These are phyloP conservation scores for Ustilago tritici DNA, from an alignment of 1,284 basidiomycete species.

Conservation along the genomic window DNA sequence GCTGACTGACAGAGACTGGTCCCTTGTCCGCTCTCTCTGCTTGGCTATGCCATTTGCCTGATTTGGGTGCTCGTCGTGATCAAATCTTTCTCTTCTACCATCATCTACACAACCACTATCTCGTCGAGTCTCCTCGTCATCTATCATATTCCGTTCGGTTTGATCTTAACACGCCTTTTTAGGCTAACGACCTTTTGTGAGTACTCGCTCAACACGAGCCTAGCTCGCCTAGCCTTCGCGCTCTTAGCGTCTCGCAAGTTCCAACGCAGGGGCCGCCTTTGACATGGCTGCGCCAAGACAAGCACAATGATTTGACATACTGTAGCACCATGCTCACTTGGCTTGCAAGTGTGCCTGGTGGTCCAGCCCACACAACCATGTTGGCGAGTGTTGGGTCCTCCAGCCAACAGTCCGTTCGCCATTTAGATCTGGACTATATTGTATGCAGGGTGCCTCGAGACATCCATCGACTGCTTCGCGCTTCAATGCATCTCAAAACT, in stretches of 20 bases:
- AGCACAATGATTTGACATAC: slow-evolving; percentile 7
- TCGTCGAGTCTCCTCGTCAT: slow-evolving; percentile 27
- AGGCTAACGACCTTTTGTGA: slow-evolving; percentile 50
- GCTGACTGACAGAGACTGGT: slow-evolving; percentile 2
- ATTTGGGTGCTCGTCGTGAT: slow-evolving; percentile 9
- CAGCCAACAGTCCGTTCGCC: slow-evolving; percentile 11
- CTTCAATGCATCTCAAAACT: slow-evolving; percentile 6
- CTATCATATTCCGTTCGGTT: slow-evolving; percentile 15
- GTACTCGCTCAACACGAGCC: slow-evolving; percentile 9
- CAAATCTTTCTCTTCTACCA: slow-evolving; percentile 25
- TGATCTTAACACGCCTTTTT: slow-evolving; percentile 27
- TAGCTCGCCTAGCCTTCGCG: slow-evolving; percentile 1
- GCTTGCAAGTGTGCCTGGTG: slow-evolving; percentile 2
- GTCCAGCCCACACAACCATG: slow-evolving; percentile 4
- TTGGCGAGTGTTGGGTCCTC: slow-evolving; percentile 12
- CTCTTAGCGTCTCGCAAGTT: slow-evolving; percentile 4
- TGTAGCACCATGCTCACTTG: background rate
- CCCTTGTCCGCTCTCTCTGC: background rate
- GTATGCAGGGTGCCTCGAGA: slow-evolving; percentile 19
- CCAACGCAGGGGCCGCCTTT: slow-evolving; percentile 15
- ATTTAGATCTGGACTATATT: slow-evolving; percentile 1
- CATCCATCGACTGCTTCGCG: background rate
- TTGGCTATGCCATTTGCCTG: slow-evolving; percentile 1
- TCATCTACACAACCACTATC: slow-evolving; percentile 12
- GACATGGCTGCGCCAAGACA: slow-evolving; percentile 5